Evolutionary conservation across 2,329 filamentous ascomycete species (phyloP).

Genomic region (Pezicula carpinea): DNA sequence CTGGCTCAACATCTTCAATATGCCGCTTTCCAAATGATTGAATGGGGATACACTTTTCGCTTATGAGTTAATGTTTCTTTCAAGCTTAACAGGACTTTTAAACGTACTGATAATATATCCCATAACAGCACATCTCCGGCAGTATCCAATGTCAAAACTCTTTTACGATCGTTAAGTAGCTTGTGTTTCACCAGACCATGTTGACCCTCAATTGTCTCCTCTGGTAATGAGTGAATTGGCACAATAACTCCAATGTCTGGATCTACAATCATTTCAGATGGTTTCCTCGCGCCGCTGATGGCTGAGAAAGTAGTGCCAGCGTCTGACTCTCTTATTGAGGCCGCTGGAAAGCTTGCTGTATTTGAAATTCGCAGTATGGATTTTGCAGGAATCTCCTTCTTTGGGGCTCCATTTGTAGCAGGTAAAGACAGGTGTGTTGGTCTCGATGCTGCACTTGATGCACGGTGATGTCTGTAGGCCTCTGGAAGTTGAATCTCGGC

Average conservation of each 20-base stretch:
- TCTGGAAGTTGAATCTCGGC: conserved; percentile 63
- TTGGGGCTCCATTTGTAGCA: conserved; percentile 31
- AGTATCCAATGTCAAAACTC: conserved; percentile 88
- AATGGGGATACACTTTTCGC: conserved; percentile 71
- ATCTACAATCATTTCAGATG: conserved; percentile 50
- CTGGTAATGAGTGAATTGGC: conserved; percentile 63
- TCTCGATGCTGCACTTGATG: conserved; percentile 38
- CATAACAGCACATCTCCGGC: conserved; percentile 92
- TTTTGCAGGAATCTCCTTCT: conserved; percentile 68
- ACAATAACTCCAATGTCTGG: conserved; percentile 45
- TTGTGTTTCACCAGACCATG: conserved; percentile 93
- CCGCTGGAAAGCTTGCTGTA: conserved; percentile 68
- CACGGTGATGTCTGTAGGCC: conserved; percentile 44
- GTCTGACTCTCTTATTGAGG: conserved; percentile 48
- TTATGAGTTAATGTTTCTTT: conserved; percentile 14
- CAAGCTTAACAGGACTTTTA: conserved; percentile 13
- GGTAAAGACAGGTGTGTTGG: conserved; percentile 33
- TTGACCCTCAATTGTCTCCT: conserved; percentile 88
- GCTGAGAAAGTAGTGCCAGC: conserved; percentile 45
- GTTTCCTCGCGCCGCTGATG: conserved; percentile 46
- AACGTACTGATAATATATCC: conserved; percentile 77
- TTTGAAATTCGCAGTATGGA: conserved; percentile 81
- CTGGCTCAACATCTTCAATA: conserved; percentile 82
- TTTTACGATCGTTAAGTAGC: conserved; percentile 82
- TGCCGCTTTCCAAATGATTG: conserved; percentile 92